Evolutionary conservation across 768 basidiomycete species (phyloP).

Genomic region (Kwoniella dejecticola): DNA sequence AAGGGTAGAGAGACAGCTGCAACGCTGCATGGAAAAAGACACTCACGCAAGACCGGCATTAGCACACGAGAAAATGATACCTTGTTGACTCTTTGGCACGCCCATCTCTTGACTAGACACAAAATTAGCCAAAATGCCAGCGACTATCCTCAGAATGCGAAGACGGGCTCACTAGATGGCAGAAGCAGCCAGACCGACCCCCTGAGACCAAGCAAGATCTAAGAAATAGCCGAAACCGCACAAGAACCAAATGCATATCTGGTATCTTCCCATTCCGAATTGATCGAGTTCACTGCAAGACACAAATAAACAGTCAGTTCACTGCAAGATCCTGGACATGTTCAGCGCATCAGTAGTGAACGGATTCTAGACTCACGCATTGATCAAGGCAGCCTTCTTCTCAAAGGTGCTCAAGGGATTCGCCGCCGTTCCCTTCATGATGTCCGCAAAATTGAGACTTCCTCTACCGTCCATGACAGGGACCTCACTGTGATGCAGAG

Average conservation of each 20-base stretch:
- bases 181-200: slow-evolving; percentile 50
- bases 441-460: slow-evolving; percentile 12
- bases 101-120: slow-evolving; percentile 42
- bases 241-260: slow-evolving; percentile 53
- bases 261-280: slow-evolving; percentile 53
- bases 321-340: too few relatives aligned
- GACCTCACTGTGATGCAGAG: slow-evolving; percentile 10
- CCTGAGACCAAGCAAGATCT: slow-evolving; percentile 55
- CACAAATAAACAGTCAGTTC: not conserved
- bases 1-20: too few relatives aligned
- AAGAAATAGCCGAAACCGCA: slow-evolving; percentile 57
- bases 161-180: slow-evolving; percentile 49
- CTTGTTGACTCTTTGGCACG: slow-evolving; percentile 23
- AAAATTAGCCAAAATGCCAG: not conserved
- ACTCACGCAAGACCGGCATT: slow-evolving; percentile 52
- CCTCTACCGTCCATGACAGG: slow-evolving; percentile 9
- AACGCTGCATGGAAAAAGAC: not conserved
- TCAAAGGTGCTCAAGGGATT: slow-evolving; percentile 47
- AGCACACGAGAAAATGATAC: slow-evolving; percentile 53
- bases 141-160: too few relatives aligned
- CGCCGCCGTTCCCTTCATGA: slow-evolving; percentile 37
- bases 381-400: slow-evolving; percentile 54
- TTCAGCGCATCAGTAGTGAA: not conserved
- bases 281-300: slow-evolving; percentile 46
- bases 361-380: slow-evolving; percentile 41